A percentile compares a stretch with the other conserved stretches of the same genome.
phyloP scores from a whole-genome alignment of 257 asterid genomes.

The Plantago ovata region DNA sequence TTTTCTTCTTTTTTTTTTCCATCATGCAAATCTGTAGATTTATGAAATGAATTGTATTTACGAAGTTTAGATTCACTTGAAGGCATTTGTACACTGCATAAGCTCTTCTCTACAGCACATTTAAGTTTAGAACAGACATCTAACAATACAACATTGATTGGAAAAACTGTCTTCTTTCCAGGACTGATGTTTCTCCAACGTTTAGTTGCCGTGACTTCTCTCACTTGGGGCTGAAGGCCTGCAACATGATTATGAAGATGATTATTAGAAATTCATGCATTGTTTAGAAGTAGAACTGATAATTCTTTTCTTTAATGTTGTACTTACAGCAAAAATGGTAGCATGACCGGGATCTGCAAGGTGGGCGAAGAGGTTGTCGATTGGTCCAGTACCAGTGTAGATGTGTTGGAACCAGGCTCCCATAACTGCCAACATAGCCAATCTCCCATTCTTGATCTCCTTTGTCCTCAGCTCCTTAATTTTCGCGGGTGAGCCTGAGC shows the following conservation, averaged over 20 bases:
- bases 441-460: slow-evolving; percentile 91
- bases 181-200: slow-evolving; percentile 31
- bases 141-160: slow-evolving; percentile 31
- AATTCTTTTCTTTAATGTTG: slow-evolving; percentile 3
- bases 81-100: slow-evolving; percentile 66
- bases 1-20: slow-evolving; percentile 2
- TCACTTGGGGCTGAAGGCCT: slow-evolving; percentile 87
- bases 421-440: slow-evolving; percentile 96
- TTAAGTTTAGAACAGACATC: slow-evolving; percentile 29
- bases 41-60: slow-evolving; percentile 24
- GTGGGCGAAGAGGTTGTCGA: slow-evolving; percentile 94
- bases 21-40: slow-evolving; percentile 5
- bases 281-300: not conserved
- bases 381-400: slow-evolving; percentile 95
- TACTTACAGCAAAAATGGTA: slow-evolving; percentile 85
- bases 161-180: slow-evolving; percentile 25
- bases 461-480: slow-evolving; percentile 90
- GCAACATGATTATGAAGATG: slow-evolving; percentile 22
- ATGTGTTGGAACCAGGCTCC: slow-evolving; percentile 99
- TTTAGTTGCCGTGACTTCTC: slow-evolving; percentile 17
- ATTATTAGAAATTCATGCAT: slow-evolving; percentile 3
- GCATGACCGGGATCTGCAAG: slow-evolving; percentile 98
- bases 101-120: slow-evolving; percentile 43
- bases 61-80: slow-evolving; percentile 22
- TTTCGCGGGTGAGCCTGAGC: slow-evolving; percentile 67